These are phyloP conservation scores for Saccharum spontaneum DNA, from an alignment of 176 grass and related monocot species.

Conservation along the genomic window DNA sequence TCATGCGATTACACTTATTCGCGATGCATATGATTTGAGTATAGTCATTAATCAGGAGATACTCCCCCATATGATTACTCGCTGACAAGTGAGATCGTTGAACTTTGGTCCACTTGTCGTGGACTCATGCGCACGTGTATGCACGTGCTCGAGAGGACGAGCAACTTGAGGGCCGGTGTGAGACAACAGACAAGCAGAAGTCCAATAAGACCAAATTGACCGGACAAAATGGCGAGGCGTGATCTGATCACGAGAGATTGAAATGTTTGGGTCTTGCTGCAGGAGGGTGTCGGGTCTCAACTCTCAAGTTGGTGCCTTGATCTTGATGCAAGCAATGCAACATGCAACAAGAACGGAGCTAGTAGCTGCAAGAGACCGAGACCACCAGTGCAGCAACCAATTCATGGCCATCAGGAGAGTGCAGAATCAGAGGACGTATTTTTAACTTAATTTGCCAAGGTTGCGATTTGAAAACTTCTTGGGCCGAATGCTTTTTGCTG, in stretches of 20 bases:
- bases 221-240: conserved; percentile 9
- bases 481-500: neutral
- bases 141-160: neutral
- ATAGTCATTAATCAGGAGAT: neutral
- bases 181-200: conserved; percentile 2
- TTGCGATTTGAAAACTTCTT: neutral
- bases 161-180: neutral
- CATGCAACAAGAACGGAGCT: neutral
- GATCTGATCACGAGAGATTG: conserved; percentile 38
- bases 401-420: neutral
- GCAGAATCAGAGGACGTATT: neutral
- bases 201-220: conserved; percentile 24
- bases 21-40: neutral
- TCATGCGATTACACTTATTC: neutral
- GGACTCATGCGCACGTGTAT: neutral
- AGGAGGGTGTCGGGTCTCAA: neutral
- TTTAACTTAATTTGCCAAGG: neutral
- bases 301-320: conserved; percentile 4
- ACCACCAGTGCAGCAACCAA: neutral
- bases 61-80: rapidly evolving
- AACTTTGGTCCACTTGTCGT: neutral
- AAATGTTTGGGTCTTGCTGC: conserved; percentile 34
- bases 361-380: neutral
- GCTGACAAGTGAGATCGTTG: neutral
- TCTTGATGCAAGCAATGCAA: conserved; percentile 7